A percentile compares a stretch with the other conserved stretches of the same genome.
Evolutionary conservation across 2,329 filamentous ascomycete genomes (phyloP).

Genomic region (Aspergillus pseudonomiae): DNA sequence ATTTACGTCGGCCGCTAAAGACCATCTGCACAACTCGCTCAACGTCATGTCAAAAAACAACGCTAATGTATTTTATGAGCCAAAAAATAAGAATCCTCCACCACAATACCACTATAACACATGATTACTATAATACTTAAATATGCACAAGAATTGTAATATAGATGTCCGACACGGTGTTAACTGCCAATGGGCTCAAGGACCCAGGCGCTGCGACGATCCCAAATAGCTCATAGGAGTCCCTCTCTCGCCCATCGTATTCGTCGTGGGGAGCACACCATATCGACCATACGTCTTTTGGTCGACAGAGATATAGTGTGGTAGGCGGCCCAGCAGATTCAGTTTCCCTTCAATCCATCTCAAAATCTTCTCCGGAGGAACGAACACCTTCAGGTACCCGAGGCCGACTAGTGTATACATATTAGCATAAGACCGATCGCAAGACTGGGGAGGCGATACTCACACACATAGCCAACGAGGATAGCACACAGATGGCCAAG

Average conservation of each 20-base stretch:
- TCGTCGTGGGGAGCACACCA: slow-evolving; percentile 73
- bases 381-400: slow-evolving; percentile 85
- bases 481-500: slow-evolving; percentile 85
- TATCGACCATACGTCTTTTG: slow-evolving; percentile 95
- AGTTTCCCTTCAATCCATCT: slow-evolving; percentile 88
- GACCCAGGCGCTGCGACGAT: slow-evolving; percentile 67
- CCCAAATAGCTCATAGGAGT: slow-evolving; percentile 64
- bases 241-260: slow-evolving; percentile 34
- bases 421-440: slow-evolving; percentile 7
- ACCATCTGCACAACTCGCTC: slow-evolving; percentile 34
- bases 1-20: slow-evolving; percentile 36
- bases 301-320: slow-evolving; percentile 91
- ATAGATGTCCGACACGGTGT: not conserved
- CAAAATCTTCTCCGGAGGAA: slow-evolving; percentile 84
- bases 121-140: slow-evolving; percentile 18
- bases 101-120: slow-evolving; percentile 7
- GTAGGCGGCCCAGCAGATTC: slow-evolving; percentile 79
- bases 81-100: not conserved
- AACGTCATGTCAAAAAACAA: slow-evolving; percentile 11
- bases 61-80: slow-evolving; percentile 5
- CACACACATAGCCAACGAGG: slow-evolving; percentile 83
- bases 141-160: slow-evolving; percentile 37
- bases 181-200: slow-evolving; percentile 49
- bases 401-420: slow-evolving; percentile 65
- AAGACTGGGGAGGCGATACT: slow-evolving; percentile 36